Percentiles rank a stretch among this genome's conserved stretches.
phyloP scores from a whole-genome alignment of 2,329 filamentous ascomycete genomes.

The Fusarium hainanense region DNA sequence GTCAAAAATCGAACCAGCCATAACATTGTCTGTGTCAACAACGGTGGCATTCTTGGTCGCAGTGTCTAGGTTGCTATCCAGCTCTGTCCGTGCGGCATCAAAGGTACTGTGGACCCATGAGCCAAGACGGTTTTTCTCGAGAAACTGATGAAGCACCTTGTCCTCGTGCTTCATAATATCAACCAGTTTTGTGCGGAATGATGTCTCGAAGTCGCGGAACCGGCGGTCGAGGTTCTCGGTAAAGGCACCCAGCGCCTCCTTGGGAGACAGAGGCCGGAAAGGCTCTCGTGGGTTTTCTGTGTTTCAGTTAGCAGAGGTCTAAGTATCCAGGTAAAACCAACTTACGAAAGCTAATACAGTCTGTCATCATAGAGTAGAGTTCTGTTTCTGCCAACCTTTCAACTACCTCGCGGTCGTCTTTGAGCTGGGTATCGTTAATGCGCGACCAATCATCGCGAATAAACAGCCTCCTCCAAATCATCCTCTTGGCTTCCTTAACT shows the following conservation, averaged over 20 bases:
- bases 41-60: constrained; percentile 39
- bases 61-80: constrained; percentile 50
- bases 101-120: constrained; percentile 68
- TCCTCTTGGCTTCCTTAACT: constrained; percentile 66
- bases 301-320: constrained; percentile 44
- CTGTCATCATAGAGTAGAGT: constrained; percentile 73
- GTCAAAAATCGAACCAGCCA: constrained; percentile 38
- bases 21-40: constrained; percentile 11
- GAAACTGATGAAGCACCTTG: constrained; percentile 68
- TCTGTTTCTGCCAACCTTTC: constrained; percentile 72
- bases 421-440: constrained; percentile 81
- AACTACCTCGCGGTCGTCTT: constrained; percentile 75
- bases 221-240: constrained; percentile 70
- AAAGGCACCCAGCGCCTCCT: constrained; percentile 68
- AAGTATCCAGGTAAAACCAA: constrained; percentile 25
- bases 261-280: constrained; percentile 61
- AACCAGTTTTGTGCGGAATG: constrained; percentile 73
- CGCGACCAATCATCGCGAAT: constrained; percentile 85
- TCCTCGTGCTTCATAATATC: constrained; percentile 81
- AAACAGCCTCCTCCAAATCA: constrained; percentile 89
- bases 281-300: constrained; percentile 57
- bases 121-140: constrained; percentile 75
- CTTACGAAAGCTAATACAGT: constrained; percentile 74
- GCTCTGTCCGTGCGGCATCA: constrained; percentile 52
- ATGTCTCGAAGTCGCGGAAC: constrained; percentile 69